A percentile compares a stretch with the other conserved stretches of the same genome.
phyloP scores from a whole-genome alignment of 441 rosid species.

The Erodium chrysanthum region DNA sequence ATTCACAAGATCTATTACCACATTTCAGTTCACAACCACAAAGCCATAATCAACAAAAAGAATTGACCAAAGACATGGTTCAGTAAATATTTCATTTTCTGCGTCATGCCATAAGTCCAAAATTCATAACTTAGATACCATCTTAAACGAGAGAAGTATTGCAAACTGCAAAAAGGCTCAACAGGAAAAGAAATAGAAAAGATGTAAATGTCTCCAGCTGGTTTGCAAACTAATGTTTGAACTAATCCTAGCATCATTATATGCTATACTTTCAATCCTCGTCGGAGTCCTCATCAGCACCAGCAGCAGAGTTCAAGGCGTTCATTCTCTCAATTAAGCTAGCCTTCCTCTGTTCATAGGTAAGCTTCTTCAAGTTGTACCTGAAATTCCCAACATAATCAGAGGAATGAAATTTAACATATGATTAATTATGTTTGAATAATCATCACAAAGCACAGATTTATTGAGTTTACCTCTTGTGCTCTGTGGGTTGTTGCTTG shows the following conservation, averaged over 20 bases:
- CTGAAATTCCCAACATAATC: background rate
- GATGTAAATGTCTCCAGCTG: background rate
- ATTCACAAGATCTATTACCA: background rate
- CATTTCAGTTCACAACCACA: background rate
- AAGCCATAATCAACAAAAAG: background rate
- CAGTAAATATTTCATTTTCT: background rate
- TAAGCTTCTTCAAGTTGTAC: slow-evolving; percentile 7
- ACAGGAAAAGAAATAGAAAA: background rate
- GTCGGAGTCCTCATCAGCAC: background rate
- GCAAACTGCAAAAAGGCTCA: background rate
- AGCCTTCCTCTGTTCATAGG: slow-evolving; percentile 1
- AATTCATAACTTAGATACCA: background rate
- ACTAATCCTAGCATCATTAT: background rate
- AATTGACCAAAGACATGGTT: background rate
- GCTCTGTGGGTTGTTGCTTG: slow-evolving; percentile 51
- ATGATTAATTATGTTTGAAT: background rate
- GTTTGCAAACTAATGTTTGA: background rate
- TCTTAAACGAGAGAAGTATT: background rate
- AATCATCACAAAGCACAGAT: background rate
- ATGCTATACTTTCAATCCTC: background rate
- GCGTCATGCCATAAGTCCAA: background rate
- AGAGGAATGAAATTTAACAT: background rate
- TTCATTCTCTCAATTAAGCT: background rate
- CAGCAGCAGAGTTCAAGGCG: slow-evolving; percentile 2
- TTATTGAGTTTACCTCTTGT: slow-evolving; percentile 47